Percentiles rank a stretch among this genome's conserved stretches.
phyloP scores from a whole-genome alignment of 2,329 filamentous ascomycete species.

The Ascochyta fabae region DNA sequence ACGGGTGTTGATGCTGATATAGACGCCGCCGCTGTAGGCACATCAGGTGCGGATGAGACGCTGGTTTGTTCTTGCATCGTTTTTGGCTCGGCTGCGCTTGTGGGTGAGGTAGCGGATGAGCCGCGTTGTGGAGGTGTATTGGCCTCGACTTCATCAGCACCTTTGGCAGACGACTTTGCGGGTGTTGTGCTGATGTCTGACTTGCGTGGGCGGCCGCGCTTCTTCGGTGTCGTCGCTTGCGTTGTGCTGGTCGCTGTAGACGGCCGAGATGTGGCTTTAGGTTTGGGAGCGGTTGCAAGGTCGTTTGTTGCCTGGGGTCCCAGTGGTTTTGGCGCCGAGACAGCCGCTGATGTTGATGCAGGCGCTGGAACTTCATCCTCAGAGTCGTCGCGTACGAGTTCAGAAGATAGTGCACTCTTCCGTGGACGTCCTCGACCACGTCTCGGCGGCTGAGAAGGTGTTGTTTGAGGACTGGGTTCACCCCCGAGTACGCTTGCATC shows the following conservation, averaged over 20 bases:
- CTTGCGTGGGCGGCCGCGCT: constrained; percentile 22
- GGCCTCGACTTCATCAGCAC: neutral
- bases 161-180: neutral
- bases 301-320: neutral
- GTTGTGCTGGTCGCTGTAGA: constrained; percentile 5
- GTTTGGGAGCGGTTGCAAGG: neutral
- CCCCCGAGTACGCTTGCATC: constrained; percentile 1
- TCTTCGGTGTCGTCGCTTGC: constrained; percentile 13
- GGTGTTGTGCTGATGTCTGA: constrained; percentile 12
- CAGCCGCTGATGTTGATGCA: neutral
- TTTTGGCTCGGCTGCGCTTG: neutral
- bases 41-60: neutral
- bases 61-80: neutral
- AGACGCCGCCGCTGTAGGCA: neutral
- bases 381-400: constrained; percentile 25
- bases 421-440: constrained; percentile 21
- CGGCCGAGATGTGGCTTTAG: constrained; percentile 2
- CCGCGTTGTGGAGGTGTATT: neutral
- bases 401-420: constrained; percentile 29
- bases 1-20: too few species aligned
- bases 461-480: neutral
- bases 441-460: constrained; percentile 15
- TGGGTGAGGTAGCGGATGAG: neutral
- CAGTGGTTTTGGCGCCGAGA: neutral
- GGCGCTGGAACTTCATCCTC: constrained; percentile 17